These are phyloP conservation scores for Ophiognomonia clavigignenti-juglandacearum DNA, from an alignment of 2,329 filamentous ascomycete genomes.

Conservation along the genomic window DNA sequence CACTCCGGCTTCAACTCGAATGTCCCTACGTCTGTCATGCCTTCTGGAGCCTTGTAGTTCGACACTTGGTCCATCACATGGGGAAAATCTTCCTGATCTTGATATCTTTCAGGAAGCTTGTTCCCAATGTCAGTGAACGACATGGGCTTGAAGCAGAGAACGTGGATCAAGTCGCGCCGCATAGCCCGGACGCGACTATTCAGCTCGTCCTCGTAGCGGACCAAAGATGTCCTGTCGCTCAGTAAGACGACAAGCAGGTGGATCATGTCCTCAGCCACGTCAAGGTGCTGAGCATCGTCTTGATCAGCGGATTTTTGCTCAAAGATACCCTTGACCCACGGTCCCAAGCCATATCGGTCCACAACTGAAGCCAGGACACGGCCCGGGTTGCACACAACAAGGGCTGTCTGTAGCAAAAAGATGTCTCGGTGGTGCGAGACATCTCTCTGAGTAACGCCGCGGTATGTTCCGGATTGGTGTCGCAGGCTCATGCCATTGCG, in stretches of 20 bases:
- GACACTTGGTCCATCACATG: conserved; percentile 82
- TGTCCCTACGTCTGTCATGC: conserved; percentile 84
- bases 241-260: conserved; percentile 88
- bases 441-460: conserved; percentile 82
- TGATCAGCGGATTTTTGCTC: conserved; percentile 66
- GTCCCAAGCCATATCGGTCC: conserved; percentile 83
- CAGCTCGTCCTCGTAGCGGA: conserved; percentile 61
- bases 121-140: conserved; percentile 88
- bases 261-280: conserved; percentile 93
- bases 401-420: conserved; percentile 84
- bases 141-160: conserved; percentile 91
- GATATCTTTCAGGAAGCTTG: conserved; percentile 82
- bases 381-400: conserved; percentile 79
- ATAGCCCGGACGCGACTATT: conserved; percentile 66
- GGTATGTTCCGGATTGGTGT: conserved; percentile 91
- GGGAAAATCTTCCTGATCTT: conserved; percentile 85
- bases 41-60: conserved; percentile 84
- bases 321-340: conserved; percentile 83
- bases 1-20: conserved; percentile 88
- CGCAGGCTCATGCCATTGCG: conserved; percentile 93
- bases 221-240: conserved; percentile 79
- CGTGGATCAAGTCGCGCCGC: conserved; percentile 85
- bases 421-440: conserved; percentile 93
- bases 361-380: conserved; percentile 84
- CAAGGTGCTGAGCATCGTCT: conserved; percentile 83